phyloP scores from a whole-genome alignment of 2,329 filamentous ascomycete genomes.

The Exophiala oligosperma region DNA sequence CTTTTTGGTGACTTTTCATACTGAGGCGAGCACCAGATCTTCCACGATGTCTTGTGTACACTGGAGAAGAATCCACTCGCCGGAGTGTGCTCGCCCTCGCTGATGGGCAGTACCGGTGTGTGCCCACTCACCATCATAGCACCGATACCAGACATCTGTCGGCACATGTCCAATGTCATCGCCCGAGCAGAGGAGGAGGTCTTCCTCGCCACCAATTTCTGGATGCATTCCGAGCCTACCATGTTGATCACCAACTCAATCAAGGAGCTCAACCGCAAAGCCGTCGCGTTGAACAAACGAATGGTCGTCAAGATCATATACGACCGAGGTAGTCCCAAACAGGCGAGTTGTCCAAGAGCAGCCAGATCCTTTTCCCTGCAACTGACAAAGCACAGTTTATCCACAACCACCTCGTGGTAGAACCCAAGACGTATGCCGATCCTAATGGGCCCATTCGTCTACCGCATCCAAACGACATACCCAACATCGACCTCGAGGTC shows the following conservation, averaged over 20 bases:
- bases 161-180: constrained; percentile 76
- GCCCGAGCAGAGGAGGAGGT: constrained; percentile 71
- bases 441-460: constrained; percentile 55
- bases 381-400: constrained; percentile 30
- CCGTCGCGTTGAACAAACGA: constrained; percentile 56
- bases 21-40: constrained; percentile 49
- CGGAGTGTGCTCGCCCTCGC: constrained; percentile 56
- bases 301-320: constrained; percentile 74
- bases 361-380: background rate
- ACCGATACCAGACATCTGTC: constrained; percentile 67
- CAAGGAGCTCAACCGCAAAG: constrained; percentile 66
- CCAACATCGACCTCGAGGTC: constrained; percentile 70
- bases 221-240: constrained; percentile 69
- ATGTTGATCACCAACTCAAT: constrained; percentile 68
- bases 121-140: constrained; percentile 70
- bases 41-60: constrained; percentile 60
- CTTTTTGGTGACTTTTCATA: background rate
- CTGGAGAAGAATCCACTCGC: constrained; percentile 43
- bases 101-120: constrained; percentile 63
- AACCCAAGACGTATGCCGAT: constrained; percentile 58
- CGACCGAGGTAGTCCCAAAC: constrained; percentile 66
- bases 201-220: constrained; percentile 73
- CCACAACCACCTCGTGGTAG: constrained; percentile 64
- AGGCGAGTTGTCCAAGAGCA: constrained; percentile 41
- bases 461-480: constrained; percentile 65